Base-by-base conservation (phyloP, 2,329 filamentous ascomycete genomes). In the Sporothrix brasiliensis region DNA sequence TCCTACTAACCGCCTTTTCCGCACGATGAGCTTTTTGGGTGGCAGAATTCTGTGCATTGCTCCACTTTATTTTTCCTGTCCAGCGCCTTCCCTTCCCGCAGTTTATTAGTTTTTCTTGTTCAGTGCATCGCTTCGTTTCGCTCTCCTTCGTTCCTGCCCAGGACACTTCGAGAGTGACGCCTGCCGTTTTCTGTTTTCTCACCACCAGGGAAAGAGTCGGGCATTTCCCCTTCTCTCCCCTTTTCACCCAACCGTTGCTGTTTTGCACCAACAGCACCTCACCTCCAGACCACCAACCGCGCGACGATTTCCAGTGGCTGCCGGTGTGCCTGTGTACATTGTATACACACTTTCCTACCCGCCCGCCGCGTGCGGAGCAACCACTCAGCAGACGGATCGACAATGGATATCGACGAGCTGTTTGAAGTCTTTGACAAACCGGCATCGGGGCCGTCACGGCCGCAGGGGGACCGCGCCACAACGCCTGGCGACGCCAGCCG, bases 361-460 rank as follows among this genome's bases (percentile, higher is more conserved):
- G 65, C 49, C 65, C 65, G 65, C 65, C n/a, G 34, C 52, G 66
- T 30, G 52, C 50, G 52, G 66, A 56, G 66, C 52, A 34, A 19
- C 53, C 67, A 47, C 30, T 16, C 52, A 7, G 27, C 39, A 49
- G 41, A 39, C 50, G 56, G 56, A 41, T 21, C 58, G 68, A 19
- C 39, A 16, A 75, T 75, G 74, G 69, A 74, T 24, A 92, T 92
- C 89, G 90, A 93, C 81, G 91, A 93, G 73, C 85, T 95, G 75
- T 95, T 95, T 76, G 89, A 92, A 76, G 91, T 93, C 70, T 94
- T 95, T 77, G 90, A 93, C 74, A 89, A 91, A 76, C 84, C 86
- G 77, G 83, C 88, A 65, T 79, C 84, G 83, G 85, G 74, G 50
- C 39, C 67, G 52, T 44, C 41, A 5, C 61, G 24, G 13, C 68